Percentiles rank a stretch among this genome's conserved stretches.
Conservation (phyloP, 768 basidiomycete species). For the Dacryopinax primogenitus region DNA sequence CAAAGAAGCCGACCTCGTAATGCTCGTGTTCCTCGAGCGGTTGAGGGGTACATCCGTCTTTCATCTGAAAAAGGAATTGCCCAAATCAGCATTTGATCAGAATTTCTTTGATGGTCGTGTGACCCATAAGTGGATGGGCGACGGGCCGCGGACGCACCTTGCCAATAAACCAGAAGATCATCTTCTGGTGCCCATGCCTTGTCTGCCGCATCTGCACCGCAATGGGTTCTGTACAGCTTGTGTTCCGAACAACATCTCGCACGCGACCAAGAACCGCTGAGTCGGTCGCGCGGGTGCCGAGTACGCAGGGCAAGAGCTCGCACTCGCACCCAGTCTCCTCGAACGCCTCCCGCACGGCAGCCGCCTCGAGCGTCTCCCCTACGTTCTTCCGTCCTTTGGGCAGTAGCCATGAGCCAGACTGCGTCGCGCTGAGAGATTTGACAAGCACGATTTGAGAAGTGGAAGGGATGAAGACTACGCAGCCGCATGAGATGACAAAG, state of each 20-base stretch:
- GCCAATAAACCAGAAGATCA: constrained; percentile 43
- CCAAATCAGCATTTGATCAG: not conserved
- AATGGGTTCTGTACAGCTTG: constrained; percentile 27
- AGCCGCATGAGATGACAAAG: constrained; percentile 6
- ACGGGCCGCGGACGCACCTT: constrained; percentile 9
- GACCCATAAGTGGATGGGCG: not conserved
- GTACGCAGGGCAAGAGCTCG: constrained; percentile 35
- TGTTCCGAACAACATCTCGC: constrained; percentile 20
- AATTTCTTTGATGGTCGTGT: no score
- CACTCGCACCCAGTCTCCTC: constrained; percentile 55
- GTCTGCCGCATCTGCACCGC: constrained; percentile 26
- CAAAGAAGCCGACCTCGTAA: constrained; percentile 4
- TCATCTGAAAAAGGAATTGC: not conserved
- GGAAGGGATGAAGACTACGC: not conserved
- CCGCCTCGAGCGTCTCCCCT: constrained; percentile 38
- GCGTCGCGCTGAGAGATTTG: not conserved
- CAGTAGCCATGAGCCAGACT: constrained; percentile 32
- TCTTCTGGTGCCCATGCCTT: constrained; percentile 29
- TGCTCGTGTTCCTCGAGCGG: constrained; percentile 7
- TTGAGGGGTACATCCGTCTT: not conserved
- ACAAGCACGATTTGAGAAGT: not conserved
- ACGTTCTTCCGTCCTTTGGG: constrained; percentile 53
- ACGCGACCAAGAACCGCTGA: constrained; percentile 25
- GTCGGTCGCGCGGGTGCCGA: constrained; percentile 44
- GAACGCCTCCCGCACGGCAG: constrained; percentile 49